These are phyloP conservation scores for Plasmopara muralis DNA, from an alignment of 352 stramenopile species.

Conservation along the genomic window DNA sequence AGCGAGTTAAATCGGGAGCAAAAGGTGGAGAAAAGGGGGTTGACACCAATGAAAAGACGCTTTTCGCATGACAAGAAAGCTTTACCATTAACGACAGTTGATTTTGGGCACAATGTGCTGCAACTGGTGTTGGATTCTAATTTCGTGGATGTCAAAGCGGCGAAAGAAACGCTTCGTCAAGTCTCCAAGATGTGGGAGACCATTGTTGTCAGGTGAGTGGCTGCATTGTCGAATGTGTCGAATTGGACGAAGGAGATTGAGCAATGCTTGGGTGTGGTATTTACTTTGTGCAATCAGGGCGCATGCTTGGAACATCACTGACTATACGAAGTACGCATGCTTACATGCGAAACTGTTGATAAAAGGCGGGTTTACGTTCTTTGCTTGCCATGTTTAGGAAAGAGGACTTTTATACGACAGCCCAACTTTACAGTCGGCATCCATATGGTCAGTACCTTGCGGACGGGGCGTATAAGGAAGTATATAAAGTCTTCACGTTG, in stretches of 20 bases:
- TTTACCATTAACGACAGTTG: conserved; percentile 17
- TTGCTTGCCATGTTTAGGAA: conserved; percentile 28
- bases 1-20: conserved; percentile 17
- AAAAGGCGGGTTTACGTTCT: neutral
- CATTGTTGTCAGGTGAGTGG: conserved; percentile 36
- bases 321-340: conserved; percentile 43
- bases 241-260: neutral
- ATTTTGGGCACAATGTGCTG: conserved; percentile 31
- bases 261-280: neutral
- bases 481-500: conserved; percentile 79
- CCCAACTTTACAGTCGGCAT: conserved; percentile 41
- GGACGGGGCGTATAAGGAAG: conserved; percentile 83
- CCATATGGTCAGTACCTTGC: conserved; percentile 72
- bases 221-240: neutral
- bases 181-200: conserved; percentile 45
- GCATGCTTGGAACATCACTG: conserved; percentile 44
- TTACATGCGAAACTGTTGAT: neutral
- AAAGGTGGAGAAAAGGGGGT: conserved; percentile 27
- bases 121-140: conserved; percentile 40
- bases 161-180: conserved; percentile 30
- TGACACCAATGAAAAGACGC: conserved; percentile 30
- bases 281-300: conserved; percentile 21
- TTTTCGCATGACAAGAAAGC: conserved; percentile 14
- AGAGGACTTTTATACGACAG: conserved; percentile 30
- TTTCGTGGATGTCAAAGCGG: conserved; percentile 24